phyloP scores from a whole-genome alignment of 495 filamentous ascomycete genomes.

The Hyaloscypha hepaticicola region DNA sequence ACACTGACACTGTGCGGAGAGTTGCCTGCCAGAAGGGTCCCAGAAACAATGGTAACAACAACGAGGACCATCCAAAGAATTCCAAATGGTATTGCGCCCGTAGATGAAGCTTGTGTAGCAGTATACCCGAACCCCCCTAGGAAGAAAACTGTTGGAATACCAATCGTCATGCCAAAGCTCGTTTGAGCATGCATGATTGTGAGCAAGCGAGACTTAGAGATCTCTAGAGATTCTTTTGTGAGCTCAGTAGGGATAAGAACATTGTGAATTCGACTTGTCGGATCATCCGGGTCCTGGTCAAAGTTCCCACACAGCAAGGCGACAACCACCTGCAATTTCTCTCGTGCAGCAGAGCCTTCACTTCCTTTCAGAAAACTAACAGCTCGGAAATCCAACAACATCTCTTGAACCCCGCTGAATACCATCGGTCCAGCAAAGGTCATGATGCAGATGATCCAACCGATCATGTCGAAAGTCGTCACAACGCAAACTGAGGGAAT shows the following conservation, averaged over 20 bases:
- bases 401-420: neutral
- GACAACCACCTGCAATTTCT: neutral
- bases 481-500: neutral
- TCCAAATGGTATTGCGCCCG: neutral
- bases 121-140: conserved; percentile 1
- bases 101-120: neutral
- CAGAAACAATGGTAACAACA: neutral
- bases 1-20: neutral
- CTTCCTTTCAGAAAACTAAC: neutral
- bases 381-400: neutral
- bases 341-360: neutral
- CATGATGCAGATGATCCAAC: neutral
- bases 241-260: conserved; percentile 1
- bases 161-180: conserved; percentile 6
- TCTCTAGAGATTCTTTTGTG: neutral
- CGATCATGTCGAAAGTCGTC: neutral
- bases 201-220: neutral
- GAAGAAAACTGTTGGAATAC: conserved; percentile 6
- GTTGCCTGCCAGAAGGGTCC: neutral
- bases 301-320: conserved; percentile 6
- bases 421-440: neutral
- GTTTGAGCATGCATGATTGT: neutral
- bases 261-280: neutral
- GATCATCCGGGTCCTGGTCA: conserved; percentile 3
- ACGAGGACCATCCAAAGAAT: neutral